Base-by-base conservation (phyloP, 2,329 filamentous ascomycete genomes). In the Beauveria bassiana region DNA sequence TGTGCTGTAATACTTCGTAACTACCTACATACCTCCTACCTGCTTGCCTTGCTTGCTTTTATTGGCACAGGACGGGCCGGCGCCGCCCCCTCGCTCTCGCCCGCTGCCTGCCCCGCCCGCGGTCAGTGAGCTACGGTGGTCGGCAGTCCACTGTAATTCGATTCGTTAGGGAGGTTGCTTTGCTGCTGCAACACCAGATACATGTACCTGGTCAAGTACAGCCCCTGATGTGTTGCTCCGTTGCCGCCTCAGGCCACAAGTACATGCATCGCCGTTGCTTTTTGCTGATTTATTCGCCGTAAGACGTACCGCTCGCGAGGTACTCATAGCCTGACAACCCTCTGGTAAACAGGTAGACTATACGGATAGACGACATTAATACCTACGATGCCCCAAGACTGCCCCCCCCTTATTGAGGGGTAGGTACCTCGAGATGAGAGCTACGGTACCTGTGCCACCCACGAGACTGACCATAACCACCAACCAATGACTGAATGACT, bases 1-100 rank as follows among this genome's bases (percentile, higher is more conserved):
- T 14, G 52, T n/a, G 40, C 40, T 46, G 26, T 28, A 28, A 28
- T 28, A 28, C 28, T 28, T 28, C 28, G 28, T 28, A 28, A 28
- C 26, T 28, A 28, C 22, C 22, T 22, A 22, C 22, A 22, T 22
- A 22, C 26, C 26, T 28, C 28, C 28, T 28, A 28, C 7, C 28
- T 28, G 9, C 28, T 28, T 52, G 9, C 28, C 28, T n/a, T 42
- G 46, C 34, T 59, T 40, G 20, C 20, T 16, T 59, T 54, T 59
- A 51, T 59, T 59, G 49, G 43, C 55, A 58, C 28, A 50, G 45
- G 47, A 59, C 56, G 56, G 56, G 56, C 56, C 56, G 47, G 56
- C 56, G 56, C 56, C 56, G 56, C 56, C 56, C 56, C 56, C 46
- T 59, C 56, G 46, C 28, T 38, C 38, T 59, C 56, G 47, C 47